A percentile compares a stretch with the other conserved stretches of the same genome.
These are phyloP conservation scores for Naganishia friedmannii DNA, from an alignment of 768 basidiomycete genomes.

Conservation along the genomic window DNA sequence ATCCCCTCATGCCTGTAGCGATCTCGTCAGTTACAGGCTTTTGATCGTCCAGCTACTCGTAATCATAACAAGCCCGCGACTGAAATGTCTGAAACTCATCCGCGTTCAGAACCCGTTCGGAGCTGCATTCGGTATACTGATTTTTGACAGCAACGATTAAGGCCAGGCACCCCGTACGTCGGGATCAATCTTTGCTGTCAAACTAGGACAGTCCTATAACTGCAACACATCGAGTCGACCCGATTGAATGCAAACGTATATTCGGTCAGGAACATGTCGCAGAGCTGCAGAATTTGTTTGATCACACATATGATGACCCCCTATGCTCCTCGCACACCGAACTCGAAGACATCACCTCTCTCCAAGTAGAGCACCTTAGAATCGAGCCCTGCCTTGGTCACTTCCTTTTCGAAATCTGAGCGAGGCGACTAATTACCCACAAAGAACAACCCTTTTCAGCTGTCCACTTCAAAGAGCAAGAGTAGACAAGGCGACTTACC, in stretches of 20 bases:
- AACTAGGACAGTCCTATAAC: too few species aligned
- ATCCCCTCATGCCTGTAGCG: too few species aligned
- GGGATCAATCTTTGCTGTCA: too few species aligned
- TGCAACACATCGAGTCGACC: not conserved
- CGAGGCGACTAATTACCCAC: constrained; percentile 35
- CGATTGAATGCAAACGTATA: not conserved
- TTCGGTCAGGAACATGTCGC: not conserved
- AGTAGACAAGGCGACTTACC: constrained; percentile 5
- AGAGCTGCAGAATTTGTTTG: not conserved
- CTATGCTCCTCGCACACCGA: constrained; percentile 53
- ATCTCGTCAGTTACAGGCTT: too few species aligned
- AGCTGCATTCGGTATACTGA: too few species aligned
- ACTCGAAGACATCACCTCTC: constrained; percentile 45
- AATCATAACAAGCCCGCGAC: too few species aligned
- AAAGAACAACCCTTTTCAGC: not conserved
- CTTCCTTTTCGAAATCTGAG: constrained; percentile 47
- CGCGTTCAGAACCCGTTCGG: too few species aligned
- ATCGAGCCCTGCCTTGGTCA: constrained; percentile 44
- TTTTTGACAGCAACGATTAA: too few species aligned
- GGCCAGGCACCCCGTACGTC: too few species aligned
- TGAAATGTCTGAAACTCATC: too few species aligned
- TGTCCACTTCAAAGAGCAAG: too few species aligned
- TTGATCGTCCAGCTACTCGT: too few species aligned
- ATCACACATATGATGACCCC: not conserved
- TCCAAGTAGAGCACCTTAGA: constrained; percentile 49